These are phyloP conservation scores for Quercus rubra DNA, from an alignment of 306 rosid species.

Conservation along the genomic window DNA sequence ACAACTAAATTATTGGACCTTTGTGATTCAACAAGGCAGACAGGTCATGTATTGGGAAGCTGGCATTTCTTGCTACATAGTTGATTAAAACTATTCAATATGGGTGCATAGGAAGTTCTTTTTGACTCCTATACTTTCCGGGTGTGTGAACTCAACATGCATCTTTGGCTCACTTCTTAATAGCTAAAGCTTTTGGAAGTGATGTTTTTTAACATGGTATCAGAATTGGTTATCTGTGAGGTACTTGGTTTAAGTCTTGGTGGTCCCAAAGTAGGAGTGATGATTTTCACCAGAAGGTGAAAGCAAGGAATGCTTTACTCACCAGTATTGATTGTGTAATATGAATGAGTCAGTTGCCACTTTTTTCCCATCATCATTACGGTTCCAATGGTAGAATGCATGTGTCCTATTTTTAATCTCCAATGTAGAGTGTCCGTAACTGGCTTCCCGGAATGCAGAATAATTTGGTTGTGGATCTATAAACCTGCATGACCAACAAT, in stretches of 20 bases:
- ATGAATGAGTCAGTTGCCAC: conserved; percentile 56
- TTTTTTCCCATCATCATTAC: conserved; percentile 93
- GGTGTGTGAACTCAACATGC: not conserved
- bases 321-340: conserved; percentile 89
- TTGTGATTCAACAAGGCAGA: not conserved
- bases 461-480: conserved; percentile 87
- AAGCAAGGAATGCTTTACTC: conserved; percentile 30
- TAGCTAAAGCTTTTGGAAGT: not conserved
- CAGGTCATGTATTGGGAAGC: not conserved
- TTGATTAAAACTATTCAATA: not conserved
- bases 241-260: not conserved
- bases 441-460: conserved; percentile 93
- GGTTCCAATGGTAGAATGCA: conserved; percentile 97
- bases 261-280: not conserved
- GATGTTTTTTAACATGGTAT: not conserved
- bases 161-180: not conserved
- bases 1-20: not conserved
- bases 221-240: not conserved
- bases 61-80: not conserved
- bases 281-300: not conserved
- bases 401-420: conserved; percentile 81
- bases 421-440: conserved; percentile 92
- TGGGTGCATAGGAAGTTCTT: no score
- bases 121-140: not conserved
- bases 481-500: conserved; percentile 48